Evolutionary conservation across 208 protist genomes (phyloP).

Genomic region (Blastocrithidia nonstop): DNA sequence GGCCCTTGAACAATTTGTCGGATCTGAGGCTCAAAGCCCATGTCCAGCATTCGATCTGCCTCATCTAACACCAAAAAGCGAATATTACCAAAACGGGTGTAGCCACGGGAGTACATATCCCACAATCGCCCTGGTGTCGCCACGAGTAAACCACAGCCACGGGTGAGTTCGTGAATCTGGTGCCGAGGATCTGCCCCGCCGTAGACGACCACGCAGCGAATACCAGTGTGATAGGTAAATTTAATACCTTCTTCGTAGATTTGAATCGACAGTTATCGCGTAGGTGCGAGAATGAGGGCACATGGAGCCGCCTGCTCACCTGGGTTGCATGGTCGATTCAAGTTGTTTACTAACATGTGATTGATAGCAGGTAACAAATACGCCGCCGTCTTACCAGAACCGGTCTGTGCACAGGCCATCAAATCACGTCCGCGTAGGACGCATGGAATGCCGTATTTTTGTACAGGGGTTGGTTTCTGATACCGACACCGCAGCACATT

Average conservation of each 20-base stretch:
- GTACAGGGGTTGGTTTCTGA: slow-evolving; percentile 96
- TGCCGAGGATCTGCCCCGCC: slow-evolving; percentile 91
- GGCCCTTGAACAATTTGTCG: slow-evolving; percentile 94
- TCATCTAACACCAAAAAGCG: slow-evolving; percentile 96
- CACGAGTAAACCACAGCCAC: slow-evolving; percentile 90
- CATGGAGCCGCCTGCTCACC: slow-evolving; percentile 70
- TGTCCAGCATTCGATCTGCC: slow-evolving; percentile 99
- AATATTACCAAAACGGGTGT: slow-evolving; percentile 78
- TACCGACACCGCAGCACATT: slow-evolving; percentile 94
- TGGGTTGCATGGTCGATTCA: slow-evolving; percentile 19
- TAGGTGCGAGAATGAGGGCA: slow-evolving; percentile 93
- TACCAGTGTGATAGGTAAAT: slow-evolving; percentile 90
- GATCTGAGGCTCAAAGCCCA: slow-evolving; percentile 99
- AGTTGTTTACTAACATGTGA: slow-evolving; percentile 64
- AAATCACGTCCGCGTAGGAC: slow-evolving; percentile 88
- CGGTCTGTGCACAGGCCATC: slow-evolving; percentile 98
- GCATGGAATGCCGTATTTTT: slow-evolving; percentile 96
- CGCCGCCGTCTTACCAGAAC: slow-evolving; percentile 97
- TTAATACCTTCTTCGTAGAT: slow-evolving; percentile 95
- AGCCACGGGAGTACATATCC: slow-evolving; percentile 76
- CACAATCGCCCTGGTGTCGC: slow-evolving; percentile 84
- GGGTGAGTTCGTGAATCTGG: slow-evolving; percentile 94
- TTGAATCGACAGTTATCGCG: slow-evolving; percentile 94
- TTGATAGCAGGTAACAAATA: slow-evolving; percentile 96
- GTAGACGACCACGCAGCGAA: slow-evolving; percentile 94